phyloP scores from a whole-genome alignment of 164 flowering plant genomes.

The Santalum album region DNA sequence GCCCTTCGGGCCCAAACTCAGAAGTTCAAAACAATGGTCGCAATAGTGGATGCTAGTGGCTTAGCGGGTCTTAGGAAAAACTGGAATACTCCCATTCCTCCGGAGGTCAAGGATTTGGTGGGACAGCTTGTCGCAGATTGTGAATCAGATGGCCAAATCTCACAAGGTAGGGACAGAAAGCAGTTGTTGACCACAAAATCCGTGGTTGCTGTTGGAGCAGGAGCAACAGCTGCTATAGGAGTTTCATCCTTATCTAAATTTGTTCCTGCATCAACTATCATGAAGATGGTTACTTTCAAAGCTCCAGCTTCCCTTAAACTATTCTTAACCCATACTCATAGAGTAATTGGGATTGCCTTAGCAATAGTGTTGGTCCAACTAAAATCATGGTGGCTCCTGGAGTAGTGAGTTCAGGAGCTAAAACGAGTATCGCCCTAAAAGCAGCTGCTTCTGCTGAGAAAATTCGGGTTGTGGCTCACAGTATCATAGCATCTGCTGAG shows the following conservation, averaged over 20 bases:
- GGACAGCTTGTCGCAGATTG: slow-evolving; percentile 31
- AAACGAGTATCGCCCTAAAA: slow-evolving; percentile 43
- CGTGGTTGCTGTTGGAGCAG: slow-evolving; percentile 88
- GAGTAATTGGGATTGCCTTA: slow-evolving; percentile 36
- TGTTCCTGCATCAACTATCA: slow-evolving; percentile 55
- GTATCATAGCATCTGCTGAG: slow-evolving; percentile 71
- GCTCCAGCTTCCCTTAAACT: slow-evolving; percentile 63
- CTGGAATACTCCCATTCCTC: slow-evolving; percentile 75
- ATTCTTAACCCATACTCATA: slow-evolving; percentile 51
- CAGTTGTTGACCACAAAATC: slow-evolving; percentile 43
- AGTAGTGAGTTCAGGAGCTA: slow-evolving; percentile 43
- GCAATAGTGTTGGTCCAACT: slow-evolving; percentile 51
- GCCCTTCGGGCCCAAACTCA: slow-evolving; percentile 57
- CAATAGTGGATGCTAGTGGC: slow-evolving; percentile 69
- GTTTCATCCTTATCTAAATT: slow-evolving; percentile 71
- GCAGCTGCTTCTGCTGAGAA: slow-evolving; percentile 71
- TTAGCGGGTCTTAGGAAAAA: slow-evolving; percentile 71
- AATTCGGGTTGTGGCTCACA: slow-evolving; percentile 58
- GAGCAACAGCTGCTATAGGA: slow-evolving; percentile 78
- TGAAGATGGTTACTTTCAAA: slow-evolving; percentile 51
- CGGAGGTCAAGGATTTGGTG: slow-evolving; percentile 45
- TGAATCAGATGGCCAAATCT: slow-evolving; percentile 27
- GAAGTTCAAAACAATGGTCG: slow-evolving; percentile 64
- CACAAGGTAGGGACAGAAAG: slow-evolving; percentile 15
- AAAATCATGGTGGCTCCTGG: slow-evolving; percentile 49